Base-by-base conservation (phyloP, 805 yeast genomes). In the Spathaspora passalidarum region DNA sequence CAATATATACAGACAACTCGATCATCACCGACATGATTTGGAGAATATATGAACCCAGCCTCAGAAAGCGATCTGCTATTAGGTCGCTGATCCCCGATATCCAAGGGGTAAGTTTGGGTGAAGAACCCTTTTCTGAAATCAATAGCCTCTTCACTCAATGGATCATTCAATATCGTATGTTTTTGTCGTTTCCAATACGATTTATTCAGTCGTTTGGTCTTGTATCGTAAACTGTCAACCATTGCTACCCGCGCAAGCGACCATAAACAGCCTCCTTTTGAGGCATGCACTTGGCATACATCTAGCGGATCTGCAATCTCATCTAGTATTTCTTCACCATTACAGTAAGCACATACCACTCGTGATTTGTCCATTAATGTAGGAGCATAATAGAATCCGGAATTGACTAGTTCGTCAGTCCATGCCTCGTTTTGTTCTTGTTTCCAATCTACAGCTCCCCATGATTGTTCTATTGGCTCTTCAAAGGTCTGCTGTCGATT, bases 341-440 rank as follows among this genome's bases (percentile, higher is more conserved):
- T 65, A 61, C 92, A 86, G 54, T 72, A 66, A 44, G 73, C 75
- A 61, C 92, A 86, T 13, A 80, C 72, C 8, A 78, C 78, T 43
- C 80, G 73, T 54, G 80, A 83, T 3, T 56, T 62, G 38, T 70
- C 63, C 25, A 66, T 62, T 43, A 71, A 66, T 10, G 69, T 66
- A 25, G 82, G 90, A 40, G 75, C 72, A 60, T 66, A 85, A 62
- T 68, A 79, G 65, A 85, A 80, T 0, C 92, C 91, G 16, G 79
- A 73, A 41, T 68, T 67, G 1, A 83, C 83, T 67, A 84, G 44
- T n/a, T 40, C 37, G 10, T 39, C 41, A 3, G 43, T 42, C 34
- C 3, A 29, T n/a, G 13, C 16, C 16, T 6, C 4, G 14, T 29
- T 29, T 29, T 29, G 34, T 29, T 29, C 34, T 29, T 29, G 8